Evolutionary conservation across 768 basidiomycete species (phyloP), one percentile per base, ranked within the genome.

Genomic region (Kondoa subrosea): DNA sequence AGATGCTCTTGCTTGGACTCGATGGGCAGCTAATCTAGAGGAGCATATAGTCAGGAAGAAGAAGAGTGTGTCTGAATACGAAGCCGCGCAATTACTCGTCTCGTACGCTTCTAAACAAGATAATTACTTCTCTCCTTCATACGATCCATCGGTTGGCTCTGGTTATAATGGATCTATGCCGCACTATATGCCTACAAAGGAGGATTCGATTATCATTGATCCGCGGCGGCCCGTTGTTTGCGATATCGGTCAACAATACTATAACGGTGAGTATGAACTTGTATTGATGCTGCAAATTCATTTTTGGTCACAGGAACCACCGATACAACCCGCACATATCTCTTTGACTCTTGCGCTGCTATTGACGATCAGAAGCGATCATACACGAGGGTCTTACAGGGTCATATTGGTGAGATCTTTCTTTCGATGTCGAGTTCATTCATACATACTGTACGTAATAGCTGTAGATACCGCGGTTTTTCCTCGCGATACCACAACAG

Each of bases 381-480:
- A 0, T 99, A 85, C 77, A 99, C 95, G 32, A 82, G 91, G 59
- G 95, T 97, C 57, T 76, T 99, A 67, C 95, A 99, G 78, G 93
- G 92, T 4, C 95, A 99, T 85, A 93, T 97, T 71, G 89, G 89
- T 29, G 88, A 83, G 81, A 70, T 87, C 88, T 2, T 81, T 91
- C 31, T 99, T 93, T 80, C 95, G 93, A 25, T 84, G 86, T n/a
- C n/a, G n/a, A n/a, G n/a, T n/a, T n/a, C n/a, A 77, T 90, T 89
- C 2, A 50, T 8, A 8, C 92, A 89, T 2, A 84, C 87, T 1
- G 91, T 92, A 15, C 56, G 3, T 16, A 15, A 65, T 16, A 50
- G 8, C 40, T 8, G 29, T 64, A 50, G 29, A 4, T 25, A 21
- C 63, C 34, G 27, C 31, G 34, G 63, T 32, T 60, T 25, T 25